These are phyloP conservation scores for Phytopythium mirpurense DNA, from an alignment of 352 stramenopile species.

Conservation along the genomic window DNA sequence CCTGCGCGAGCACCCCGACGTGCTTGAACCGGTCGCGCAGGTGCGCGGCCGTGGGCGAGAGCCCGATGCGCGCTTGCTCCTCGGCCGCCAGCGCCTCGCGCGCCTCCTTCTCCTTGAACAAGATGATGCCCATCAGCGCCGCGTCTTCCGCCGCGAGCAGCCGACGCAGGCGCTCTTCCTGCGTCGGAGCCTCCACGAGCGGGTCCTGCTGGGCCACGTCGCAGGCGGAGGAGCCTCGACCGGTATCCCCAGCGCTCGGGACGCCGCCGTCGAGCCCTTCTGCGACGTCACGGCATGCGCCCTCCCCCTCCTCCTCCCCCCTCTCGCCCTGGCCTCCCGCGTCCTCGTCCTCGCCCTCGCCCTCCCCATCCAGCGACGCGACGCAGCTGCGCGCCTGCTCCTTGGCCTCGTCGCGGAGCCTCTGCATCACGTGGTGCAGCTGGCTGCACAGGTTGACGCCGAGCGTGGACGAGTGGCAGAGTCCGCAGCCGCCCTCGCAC, in stretches of 20 bases:
- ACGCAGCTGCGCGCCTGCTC: constrained; percentile 4
- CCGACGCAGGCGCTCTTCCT: constrained; percentile 27
- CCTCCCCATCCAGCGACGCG: neutral
- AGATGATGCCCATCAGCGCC: constrained; percentile 54
- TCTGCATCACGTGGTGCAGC: constrained; percentile 43
- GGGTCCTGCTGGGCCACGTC: neutral
- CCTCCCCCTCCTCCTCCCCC: too few species aligned
- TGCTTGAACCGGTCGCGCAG: constrained; percentile 72
- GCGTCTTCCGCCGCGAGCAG: constrained; percentile 55
- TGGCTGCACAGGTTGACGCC: constrained; percentile 64
- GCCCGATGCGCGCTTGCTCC: constrained; percentile 27
- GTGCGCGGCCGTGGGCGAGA: constrained; percentile 44
- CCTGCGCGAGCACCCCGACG: constrained; percentile 37
- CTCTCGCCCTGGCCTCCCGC: neutral
- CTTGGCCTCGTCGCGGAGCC: constrained; percentile 32
- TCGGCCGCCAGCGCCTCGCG: constrained; percentile 24
- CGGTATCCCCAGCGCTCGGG: too few species aligned
- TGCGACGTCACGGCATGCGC: too few species aligned
- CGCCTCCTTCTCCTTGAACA: constrained; percentile 53
- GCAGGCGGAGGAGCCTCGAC: neutral
- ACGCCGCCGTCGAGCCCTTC: too few species aligned
- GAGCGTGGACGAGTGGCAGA: constrained; percentile 56
- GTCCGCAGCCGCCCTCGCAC: constrained; percentile 12
- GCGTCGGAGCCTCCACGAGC: neutral
- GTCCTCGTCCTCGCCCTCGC: neutral